Conservation (phyloP, 805 yeast genomes). For the Teunomyces aglyptinius region DNA sequence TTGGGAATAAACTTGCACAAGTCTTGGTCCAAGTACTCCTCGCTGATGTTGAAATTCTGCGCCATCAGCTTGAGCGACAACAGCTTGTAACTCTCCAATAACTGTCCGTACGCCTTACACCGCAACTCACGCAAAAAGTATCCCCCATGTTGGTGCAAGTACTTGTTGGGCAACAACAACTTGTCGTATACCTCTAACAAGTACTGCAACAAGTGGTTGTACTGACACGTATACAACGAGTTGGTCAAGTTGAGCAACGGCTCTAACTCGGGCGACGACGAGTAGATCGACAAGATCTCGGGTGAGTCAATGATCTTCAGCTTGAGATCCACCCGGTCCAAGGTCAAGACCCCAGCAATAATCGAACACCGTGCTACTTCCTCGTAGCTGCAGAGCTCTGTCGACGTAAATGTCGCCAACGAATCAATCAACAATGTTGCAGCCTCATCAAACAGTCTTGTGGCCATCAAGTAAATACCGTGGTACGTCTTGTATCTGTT, state of each 20-base stretch:
- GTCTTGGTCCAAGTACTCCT: slow-evolving; percentile 83
- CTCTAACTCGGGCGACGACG: slow-evolving; percentile 67
- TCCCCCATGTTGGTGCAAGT: slow-evolving; percentile 73
- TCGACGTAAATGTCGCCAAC: slow-evolving; percentile 91
- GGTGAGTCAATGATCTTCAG: slow-evolving; percentile 88
- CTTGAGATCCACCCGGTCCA: slow-evolving; percentile 83
- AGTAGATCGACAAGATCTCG: slow-evolving; percentile 77
- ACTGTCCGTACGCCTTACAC: slow-evolving; percentile 90
- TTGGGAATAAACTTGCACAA: slow-evolving; percentile 88
- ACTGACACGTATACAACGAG: slow-evolving; percentile 85
- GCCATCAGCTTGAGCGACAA: slow-evolving; percentile 92
- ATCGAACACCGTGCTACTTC: slow-evolving; percentile 86
- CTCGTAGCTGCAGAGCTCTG: slow-evolving; percentile 85
- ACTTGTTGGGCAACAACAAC: slow-evolving; percentile 60
- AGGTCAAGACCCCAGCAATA: slow-evolving; percentile 79
- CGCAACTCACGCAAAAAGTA: slow-evolving; percentile 90
- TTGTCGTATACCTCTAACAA: slow-evolving; percentile 75
- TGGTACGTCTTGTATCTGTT: slow-evolving; percentile 89
- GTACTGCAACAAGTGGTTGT: slow-evolving; percentile 71
- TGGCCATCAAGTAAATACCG: slow-evolving; percentile 80
- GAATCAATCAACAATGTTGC: slow-evolving; percentile 84
- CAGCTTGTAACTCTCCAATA: slow-evolving; percentile 91
- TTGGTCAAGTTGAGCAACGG: slow-evolving; percentile 83
- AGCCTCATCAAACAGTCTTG: slow-evolving; percentile 84
- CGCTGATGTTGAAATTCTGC: slow-evolving; percentile 83